Base-by-base conservation (phyloP, 2,329 filamentous ascomycete species). In the Colletotrichum siamense region DNA sequence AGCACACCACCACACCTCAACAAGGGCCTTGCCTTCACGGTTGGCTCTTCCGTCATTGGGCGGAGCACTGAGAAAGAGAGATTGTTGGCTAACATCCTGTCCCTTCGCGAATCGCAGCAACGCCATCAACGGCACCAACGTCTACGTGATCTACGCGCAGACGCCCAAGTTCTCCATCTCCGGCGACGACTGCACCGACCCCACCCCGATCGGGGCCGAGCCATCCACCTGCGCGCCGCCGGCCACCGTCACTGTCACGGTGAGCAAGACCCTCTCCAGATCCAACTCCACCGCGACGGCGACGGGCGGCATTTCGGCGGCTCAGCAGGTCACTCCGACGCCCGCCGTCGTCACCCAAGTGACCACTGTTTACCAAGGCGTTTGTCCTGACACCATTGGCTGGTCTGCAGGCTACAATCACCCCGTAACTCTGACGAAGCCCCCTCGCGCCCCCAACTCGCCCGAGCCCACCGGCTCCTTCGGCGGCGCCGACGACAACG, bases 51-150 rank as follows among this genome's bases (percentile, higher is more conserved):
- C 55, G 15, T 36, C 61, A 18, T 32, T 39, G 34, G 30, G 61
- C 32, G n/a, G 16, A 34, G 34, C 39, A 64, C 61, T 0, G 15
- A 28, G 0, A 49, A 0, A 49, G 39, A 44, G 39, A 49, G 3
- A 49, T 1, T 49, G 13, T 49, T 32, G 24, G 68, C 68, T 70
- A 63, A 70, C 57, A 62, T 32, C 5, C 34, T 10, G 16, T 34
- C 12, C 57, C 36, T 57, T 39, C 68, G 24, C 39, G 18, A 34
- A 6, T 32, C 59, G 15, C 52, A 76, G 74, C 80, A 87, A 86
- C 78, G 85, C 84, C 77, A 86, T 87, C 81, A 87, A 87, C 81
- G 86, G 85, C 77, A 86, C 85, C 78, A 87, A 87, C 79, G 83
- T 86, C 77, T 87, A 85, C 78, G 82, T 86, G 67, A 87, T 87